Base-by-base conservation (phyloP, 805 yeast species). In the Brettanomyces naardenensis region DNA sequence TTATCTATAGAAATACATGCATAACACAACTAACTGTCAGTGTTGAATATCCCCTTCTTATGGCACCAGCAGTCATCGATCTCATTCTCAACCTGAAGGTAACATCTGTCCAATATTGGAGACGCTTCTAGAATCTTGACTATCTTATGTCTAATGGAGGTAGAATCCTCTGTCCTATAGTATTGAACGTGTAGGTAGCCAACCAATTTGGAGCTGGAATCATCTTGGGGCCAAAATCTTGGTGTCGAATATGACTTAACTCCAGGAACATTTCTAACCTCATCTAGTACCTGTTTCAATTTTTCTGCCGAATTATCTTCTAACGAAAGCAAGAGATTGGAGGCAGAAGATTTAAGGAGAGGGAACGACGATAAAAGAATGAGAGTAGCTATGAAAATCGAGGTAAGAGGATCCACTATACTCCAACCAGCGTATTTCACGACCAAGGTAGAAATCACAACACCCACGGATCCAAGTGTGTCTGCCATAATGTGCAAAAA, bases 391-490 rank as follows among this genome's bases (percentile, higher is more conserved):
- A 92, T 90, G 48, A 89, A 68, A 3, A 92, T 68, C 1, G 97
- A 89, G 0, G 97, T 94, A 17, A 92, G 60, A 2, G 99, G 97
- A 54, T 92, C 99, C 53, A 90, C 81, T 1, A 95, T 80, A 38
- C 78, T 73, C 76, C 84, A 73, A 14, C 76, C 75, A 7, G 71
- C 61, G 25, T 77, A 51, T 41, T 79, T 75, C 6, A 90, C 83
- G 28, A 92, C 61, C 4, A 87, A 38, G 0, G 98, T 90, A 0
- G 97, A 88, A 1, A 87, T 59, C n/a, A 92, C 89, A 14, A 94
- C 99, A 5, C 97, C 97, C 0, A 89, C 95, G 0, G 97, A 90
- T 0, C 99, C 99, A 29, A 92, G 64, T 0, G 97, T 89, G 52
- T 92, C 99, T 0, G 99, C 99, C 32, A 92, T 56, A 22, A 92